These are phyloP conservation scores for Cruciata laevipes DNA, from an alignment of 257 asterid species.

Conservation along the genomic window DNA sequence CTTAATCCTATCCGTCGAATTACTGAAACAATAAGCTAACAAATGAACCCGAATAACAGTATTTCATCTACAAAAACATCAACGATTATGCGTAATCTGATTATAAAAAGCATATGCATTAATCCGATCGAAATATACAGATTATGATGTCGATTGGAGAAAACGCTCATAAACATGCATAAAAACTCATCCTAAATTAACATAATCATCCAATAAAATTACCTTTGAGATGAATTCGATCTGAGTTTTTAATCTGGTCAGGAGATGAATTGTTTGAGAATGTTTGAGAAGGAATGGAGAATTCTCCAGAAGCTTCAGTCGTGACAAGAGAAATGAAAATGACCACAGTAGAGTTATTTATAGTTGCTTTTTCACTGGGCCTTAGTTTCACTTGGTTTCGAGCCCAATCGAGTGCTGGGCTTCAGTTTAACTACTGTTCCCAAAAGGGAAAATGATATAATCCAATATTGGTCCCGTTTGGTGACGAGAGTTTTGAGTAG, in stretches of 20 bases:
- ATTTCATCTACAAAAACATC: too few species aligned
- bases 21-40: background rate
- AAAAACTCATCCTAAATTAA: background rate
- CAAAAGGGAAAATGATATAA: too few species aligned
- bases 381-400: background rate
- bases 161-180: background rate
- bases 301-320: conserved; percentile 7
- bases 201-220: background rate
- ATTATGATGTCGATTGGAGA: background rate
- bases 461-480: too few species aligned
- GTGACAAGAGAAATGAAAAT: background rate
- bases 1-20: background rate
- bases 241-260: background rate
- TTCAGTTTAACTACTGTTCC: too few species aligned
- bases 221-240: conserved; percentile 1
- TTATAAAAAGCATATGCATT: background rate
- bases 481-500: too few species aligned
- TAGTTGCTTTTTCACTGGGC: background rate
- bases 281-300: background rate
- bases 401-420: background rate
- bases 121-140: background rate
- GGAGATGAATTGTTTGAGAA: background rate
- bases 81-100: too few species aligned
- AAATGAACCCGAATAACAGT: background rate
- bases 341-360: background rate